Evolutionary conservation across 129 eudicot genomes (phyloP).

Genomic region (Silybum marianum): DNA sequence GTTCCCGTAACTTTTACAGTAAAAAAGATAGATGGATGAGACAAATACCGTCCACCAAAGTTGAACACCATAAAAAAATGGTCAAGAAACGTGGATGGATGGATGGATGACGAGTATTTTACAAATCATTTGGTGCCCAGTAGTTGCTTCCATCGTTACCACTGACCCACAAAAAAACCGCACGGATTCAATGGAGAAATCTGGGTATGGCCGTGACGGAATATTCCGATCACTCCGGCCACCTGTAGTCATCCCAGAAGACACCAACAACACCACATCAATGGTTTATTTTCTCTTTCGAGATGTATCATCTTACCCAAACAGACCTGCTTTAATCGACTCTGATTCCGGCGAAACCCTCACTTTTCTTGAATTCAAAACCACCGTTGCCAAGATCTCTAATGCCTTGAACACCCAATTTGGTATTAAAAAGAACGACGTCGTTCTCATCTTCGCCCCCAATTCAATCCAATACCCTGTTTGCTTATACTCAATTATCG

Average conservation of each 20-base stretch:
- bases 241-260: slow-evolving; percentile 45
- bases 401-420: slow-evolving; percentile 40
- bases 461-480: slow-evolving; percentile 50
- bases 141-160: neutral
- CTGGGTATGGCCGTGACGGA: slow-evolving; percentile 85
- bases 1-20: no score
- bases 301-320: slow-evolving; percentile 50
- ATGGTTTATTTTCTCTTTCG: slow-evolving; percentile 80
- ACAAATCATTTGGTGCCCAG: neutral
- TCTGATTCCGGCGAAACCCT: slow-evolving; percentile 58
- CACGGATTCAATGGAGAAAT: slow-evolving; percentile 62
- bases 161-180: neutral
- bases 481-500: slow-evolving; percentile 6
- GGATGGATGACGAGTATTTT: neutral
- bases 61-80: neutral
- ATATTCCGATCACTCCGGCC: slow-evolving; percentile 78
- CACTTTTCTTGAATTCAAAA: slow-evolving; percentile 49
- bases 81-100: neutral
- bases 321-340: slow-evolving; percentile 70
- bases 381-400: slow-evolving; percentile 61
- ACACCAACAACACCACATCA: slow-evolving; percentile 55
- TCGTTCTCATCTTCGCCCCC: slow-evolving; percentile 41
- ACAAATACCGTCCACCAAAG: no score
- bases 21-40: no score
- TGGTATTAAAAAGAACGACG: slow-evolving; percentile 64